phyloP scores from a whole-genome alignment of 2,329 filamentous ascomycete genomes.

The Ustulina deusta region DNA sequence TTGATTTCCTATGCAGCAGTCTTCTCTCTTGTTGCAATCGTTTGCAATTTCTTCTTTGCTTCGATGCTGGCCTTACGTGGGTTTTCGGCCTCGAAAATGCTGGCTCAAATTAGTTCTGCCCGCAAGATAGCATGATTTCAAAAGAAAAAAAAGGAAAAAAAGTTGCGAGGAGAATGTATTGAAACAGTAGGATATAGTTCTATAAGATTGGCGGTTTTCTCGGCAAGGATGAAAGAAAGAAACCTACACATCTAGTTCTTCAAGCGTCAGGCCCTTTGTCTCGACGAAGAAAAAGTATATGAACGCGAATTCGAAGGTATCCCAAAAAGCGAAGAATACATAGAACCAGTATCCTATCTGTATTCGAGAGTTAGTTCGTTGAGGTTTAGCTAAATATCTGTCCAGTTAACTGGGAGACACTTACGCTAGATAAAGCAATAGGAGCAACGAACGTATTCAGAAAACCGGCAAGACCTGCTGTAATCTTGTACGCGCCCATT shows the following conservation, averaged over 20 bases:
- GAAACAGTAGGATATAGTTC: neutral
- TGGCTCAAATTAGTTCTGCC: slow-evolving; percentile 15
- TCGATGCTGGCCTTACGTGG: slow-evolving; percentile 50
- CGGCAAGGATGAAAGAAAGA: neutral
- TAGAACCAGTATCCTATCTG: slow-evolving; percentile 55
- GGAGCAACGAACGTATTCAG: slow-evolving; percentile 52
- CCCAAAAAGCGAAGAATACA: slow-evolving; percentile 54
- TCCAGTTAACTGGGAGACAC: slow-evolving; percentile 31
- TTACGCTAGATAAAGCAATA: slow-evolving; percentile 47
- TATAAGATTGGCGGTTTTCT: neutral
- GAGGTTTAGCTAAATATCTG: neutral
- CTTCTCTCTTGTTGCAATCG: slow-evolving; percentile 7
- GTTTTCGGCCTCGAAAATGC: slow-evolving; percentile 54
- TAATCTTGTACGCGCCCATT: slow-evolving; percentile 53
- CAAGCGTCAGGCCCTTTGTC: slow-evolving; percentile 51
- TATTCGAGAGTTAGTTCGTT: neutral
- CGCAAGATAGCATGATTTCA: neutral
- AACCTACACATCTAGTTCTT: slow-evolving; percentile 49
- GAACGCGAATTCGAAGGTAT: slow-evolving; percentile 50
- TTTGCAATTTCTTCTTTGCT: slow-evolving; percentile 47
- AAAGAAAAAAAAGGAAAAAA: no score
- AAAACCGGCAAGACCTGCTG: slow-evolving; percentile 54
- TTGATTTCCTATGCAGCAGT: neutral
- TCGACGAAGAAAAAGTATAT: slow-evolving; percentile 54
- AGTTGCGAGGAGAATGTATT: neutral